Evolutionary conservation across 2,329 filamentous ascomycete genomes (phyloP).

Genomic region (Xylariales sp.): DNA sequence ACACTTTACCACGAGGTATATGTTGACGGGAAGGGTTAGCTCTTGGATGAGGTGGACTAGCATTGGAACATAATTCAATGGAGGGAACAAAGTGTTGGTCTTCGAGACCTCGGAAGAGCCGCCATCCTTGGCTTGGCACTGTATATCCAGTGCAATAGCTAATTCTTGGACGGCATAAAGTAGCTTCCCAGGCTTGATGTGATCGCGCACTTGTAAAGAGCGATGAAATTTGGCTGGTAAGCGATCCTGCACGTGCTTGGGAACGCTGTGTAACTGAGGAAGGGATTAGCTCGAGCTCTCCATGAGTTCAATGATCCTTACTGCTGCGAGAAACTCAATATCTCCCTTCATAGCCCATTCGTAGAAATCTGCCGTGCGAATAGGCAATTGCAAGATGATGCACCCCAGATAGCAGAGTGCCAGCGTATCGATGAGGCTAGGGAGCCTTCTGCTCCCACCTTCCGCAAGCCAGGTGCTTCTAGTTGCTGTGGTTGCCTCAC

Average conservation of each 20-base stretch:
- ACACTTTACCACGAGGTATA: conserved; percentile 54
- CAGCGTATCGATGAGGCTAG: conserved; percentile 70
- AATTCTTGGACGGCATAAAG: conserved; percentile 61
- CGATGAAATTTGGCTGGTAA: conserved; percentile 59
- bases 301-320: no score
- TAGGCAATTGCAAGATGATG: conserved; percentile 69
- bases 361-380: conserved; percentile 69
- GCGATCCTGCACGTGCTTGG: conserved; percentile 60
- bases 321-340: conserved; percentile 68
- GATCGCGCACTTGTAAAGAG: conserved; percentile 48
- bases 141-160: conserved; percentile 57
- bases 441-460: conserved; percentile 44
- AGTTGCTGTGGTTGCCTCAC: conserved; percentile 20
- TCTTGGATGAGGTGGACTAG: conserved; percentile 66
- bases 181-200: conserved; percentile 51
- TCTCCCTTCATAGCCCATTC: conserved; percentile 64
- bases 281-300: no score
- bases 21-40: conserved; percentile 71
- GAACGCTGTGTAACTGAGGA: conserved; percentile 24
- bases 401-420: conserved; percentile 76
- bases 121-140: conserved; percentile 65
- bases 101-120: no score
- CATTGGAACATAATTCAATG: conserved; percentile 65
- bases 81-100: no score
- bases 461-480: conserved; percentile 37